Evolutionary conservation across 306 rosid species (phyloP), one percentile per base, ranked within the genome.

Genomic region (Clitoria ternatea): DNA sequence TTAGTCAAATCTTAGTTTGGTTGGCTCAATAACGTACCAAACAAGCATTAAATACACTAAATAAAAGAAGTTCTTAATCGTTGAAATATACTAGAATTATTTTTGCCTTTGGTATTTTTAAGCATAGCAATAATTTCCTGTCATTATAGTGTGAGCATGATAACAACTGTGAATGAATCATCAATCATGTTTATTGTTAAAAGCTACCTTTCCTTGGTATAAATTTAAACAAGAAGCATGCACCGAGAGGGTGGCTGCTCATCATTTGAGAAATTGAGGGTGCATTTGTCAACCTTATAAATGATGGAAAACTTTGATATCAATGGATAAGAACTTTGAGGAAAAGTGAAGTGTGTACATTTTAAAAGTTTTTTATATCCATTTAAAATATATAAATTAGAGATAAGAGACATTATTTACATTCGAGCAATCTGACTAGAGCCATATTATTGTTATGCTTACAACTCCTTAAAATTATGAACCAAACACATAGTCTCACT

Each of bases 61-160:
- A 15, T 27, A 54, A 66, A 27, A 61, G 55, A 77, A 63, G 49
- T 63, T 82, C 63, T 56, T 55, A 14, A 63, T 30, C 24, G 32
- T 74, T 69, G 44, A 54, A 53, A 37, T 66, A 45, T 17, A 59
- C 59, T 50, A 44, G 75, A 70, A 54, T 59, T 53, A 59, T 40
- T 73, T 56, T 2, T 63, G 56, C 49, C 26, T 54, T 11, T 61
- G 65, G 50, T 47, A 37, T 48, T 76, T 37, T 23, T 8, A 48
- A 69, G 64, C 40, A 43, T 29, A 32, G 47, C 33, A 5, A 42
- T 56, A 23, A 14, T 6, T 32, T 61, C 27, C 54, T 43, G 37
- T 77, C 52, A 37, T 75, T 70, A 14, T 69, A 53, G 66, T n/a
- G 22, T 61, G 64, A 49, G 52, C 60, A 57, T 27, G 61, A 57